Percentiles rank a stretch among this genome's conserved stretches.
These are phyloP conservation scores for Aquilaria malaccensis DNA, from an alignment of 345 rosid genomes.

Conservation along the genomic window DNA sequence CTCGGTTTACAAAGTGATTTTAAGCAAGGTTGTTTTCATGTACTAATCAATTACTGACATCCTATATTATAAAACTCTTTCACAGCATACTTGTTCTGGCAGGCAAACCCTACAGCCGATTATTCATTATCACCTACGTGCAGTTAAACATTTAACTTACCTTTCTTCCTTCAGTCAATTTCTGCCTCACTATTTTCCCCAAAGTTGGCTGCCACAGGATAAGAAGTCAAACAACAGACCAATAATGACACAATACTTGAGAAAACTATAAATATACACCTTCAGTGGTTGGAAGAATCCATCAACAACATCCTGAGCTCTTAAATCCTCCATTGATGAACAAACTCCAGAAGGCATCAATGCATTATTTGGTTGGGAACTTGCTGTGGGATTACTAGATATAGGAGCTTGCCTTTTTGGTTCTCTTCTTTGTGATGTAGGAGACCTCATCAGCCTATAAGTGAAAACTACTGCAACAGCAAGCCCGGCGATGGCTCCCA, in stretches of 20 bases:
- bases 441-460: constrained; percentile 67
- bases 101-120: too few relatives aligned
- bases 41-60: too few relatives aligned
- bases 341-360: constrained; percentile 32
- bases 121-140: too few relatives aligned
- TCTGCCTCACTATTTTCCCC: constrained; percentile 82
- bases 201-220: constrained; percentile 47
- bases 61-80: too few relatives aligned
- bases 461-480: constrained; percentile 78
- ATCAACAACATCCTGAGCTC: constrained; percentile 63
- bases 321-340: constrained; percentile 50
- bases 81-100: too few relatives aligned
- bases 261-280: constrained; percentile 24
- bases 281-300: constrained; percentile 79
- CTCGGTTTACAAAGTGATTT: too few relatives aligned
- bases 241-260: background rate
- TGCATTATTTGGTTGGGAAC: constrained; percentile 24
- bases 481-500: constrained; percentile 84
- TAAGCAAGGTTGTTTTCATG: too few relatives aligned
- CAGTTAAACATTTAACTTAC: constrained; percentile 19
- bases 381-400: constrained; percentile 31
- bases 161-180: constrained; percentile 89
- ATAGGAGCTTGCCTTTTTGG: constrained; percentile 53
- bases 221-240: too few relatives aligned
- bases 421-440: constrained; percentile 52